These are phyloP conservation scores for Syzygium oleosum DNA, from an alignment of 345 rosid species.

Conservation along the genomic window DNA sequence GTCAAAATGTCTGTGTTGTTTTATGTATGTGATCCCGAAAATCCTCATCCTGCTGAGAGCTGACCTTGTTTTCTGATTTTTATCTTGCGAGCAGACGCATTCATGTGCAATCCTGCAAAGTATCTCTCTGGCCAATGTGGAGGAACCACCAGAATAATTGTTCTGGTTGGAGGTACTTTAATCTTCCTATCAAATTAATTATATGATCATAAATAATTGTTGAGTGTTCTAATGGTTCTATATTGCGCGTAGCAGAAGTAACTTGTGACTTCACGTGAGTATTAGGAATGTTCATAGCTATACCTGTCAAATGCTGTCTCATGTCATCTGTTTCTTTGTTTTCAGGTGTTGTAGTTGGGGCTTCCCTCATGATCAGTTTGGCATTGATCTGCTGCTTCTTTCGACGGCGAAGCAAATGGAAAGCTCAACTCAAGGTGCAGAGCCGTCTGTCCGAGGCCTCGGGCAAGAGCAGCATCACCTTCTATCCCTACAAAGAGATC, in stretches of 20 bases:
- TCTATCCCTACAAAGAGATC: slow-evolving; percentile 65
- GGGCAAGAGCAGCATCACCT: slow-evolving; percentile 40
- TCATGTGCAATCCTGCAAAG: slow-evolving; percentile 23
- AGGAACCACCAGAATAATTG: slow-evolving; percentile 18
- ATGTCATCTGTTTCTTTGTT: neutral
- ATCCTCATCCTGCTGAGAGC: neutral
- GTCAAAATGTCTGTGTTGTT: neutral
- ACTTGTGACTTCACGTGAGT: neutral
- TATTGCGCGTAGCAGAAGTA: neutral
- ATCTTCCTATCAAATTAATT: neutral
- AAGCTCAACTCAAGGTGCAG: slow-evolving; percentile 7
- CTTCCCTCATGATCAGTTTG: slow-evolving; percentile 22
- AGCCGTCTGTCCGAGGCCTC: slow-evolving; percentile 24
- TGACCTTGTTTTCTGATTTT: neutral
- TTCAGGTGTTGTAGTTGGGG: slow-evolving; percentile 38
- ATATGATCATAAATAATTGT: neutral
- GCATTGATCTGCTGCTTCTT: slow-evolving; percentile 20
- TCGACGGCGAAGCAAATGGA: slow-evolving; percentile 17
- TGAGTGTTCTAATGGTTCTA: neutral
- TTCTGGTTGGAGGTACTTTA: slow-evolving; percentile 39
- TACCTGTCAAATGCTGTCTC: neutral
- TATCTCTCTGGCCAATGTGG: slow-evolving; percentile 47
- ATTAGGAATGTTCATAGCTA: neutral
- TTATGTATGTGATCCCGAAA: neutral
- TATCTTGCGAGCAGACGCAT: neutral